phyloP scores from a whole-genome alignment of 768 basidiomycete species.

The Mycena crocata region DNA sequence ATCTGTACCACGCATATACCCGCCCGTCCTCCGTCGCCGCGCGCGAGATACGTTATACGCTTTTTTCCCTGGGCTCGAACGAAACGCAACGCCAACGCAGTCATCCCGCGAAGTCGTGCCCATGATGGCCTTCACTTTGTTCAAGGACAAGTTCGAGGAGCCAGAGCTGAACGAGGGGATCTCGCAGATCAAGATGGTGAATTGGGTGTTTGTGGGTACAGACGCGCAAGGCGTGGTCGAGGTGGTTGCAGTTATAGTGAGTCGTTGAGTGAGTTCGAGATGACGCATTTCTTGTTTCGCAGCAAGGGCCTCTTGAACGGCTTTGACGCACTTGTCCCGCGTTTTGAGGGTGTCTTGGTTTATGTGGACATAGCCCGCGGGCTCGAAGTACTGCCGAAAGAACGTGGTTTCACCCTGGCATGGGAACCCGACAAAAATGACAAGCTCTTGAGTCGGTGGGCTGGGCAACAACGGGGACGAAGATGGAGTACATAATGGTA shows the following conservation, averaged over 20 bases:
- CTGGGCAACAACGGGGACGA: constrained; percentile 61
- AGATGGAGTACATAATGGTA: constrained; percentile 62
- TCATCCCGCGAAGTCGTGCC: constrained; percentile 66
- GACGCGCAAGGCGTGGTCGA: constrained; percentile 78
- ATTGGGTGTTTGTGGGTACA: constrained; percentile 83
- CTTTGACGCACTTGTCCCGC: constrained; percentile 80
- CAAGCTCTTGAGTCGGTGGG: constrained; percentile 52
- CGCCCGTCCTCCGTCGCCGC: constrained; percentile 58
- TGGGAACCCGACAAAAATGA: constrained; percentile 66
- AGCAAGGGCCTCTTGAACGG: constrained; percentile 64
- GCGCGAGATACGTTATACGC: constrained; percentile 59
- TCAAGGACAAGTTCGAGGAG: constrained; percentile 71
- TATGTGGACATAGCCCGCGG: constrained; percentile 80
- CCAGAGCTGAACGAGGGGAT: constrained; percentile 81
- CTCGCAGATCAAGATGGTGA: constrained; percentile 77
- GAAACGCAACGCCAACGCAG: constrained; percentile 48
- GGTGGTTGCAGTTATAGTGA: constrained; percentile 92
- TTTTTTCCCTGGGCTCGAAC: constrained; percentile 11
- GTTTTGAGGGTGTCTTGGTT: constrained; percentile 88
- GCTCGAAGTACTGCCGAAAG: constrained; percentile 74
- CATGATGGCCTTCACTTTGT: constrained; percentile 68
- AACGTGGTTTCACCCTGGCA: constrained; percentile 86
- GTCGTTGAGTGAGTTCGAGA: too few species aligned
- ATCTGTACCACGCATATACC: constrained; percentile 84
- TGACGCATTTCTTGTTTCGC: constrained; percentile 75